phyloP scores from a whole-genome alignment of 169 alveolate species.

The Plasmodium gaboni region DNA sequence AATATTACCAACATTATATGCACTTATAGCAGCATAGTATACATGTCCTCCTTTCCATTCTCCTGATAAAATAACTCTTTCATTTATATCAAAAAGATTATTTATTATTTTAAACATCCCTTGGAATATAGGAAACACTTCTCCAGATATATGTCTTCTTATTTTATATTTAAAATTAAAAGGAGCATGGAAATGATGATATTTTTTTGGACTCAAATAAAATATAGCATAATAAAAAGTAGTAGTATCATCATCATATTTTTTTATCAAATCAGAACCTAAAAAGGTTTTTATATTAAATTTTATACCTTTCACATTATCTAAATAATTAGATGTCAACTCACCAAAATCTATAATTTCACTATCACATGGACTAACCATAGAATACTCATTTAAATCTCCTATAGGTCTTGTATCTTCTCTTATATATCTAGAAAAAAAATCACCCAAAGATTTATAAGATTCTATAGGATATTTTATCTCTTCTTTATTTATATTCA shows the following conservation, averaged over 20 bases:
- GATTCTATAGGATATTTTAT: slow-evolving; percentile 73
- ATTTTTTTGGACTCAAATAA: slow-evolving; percentile 50
- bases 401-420: slow-evolving; percentile 71
- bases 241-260: slow-evolving; percentile 50
- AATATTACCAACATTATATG: slow-evolving; percentile 66
- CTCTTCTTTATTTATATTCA: slow-evolving; percentile 56
- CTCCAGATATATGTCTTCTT: slow-evolving; percentile 74
- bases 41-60: slow-evolving; percentile 70
- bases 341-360: slow-evolving; percentile 63
- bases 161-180: slow-evolving; percentile 53
- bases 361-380: slow-evolving; percentile 68
- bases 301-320: slow-evolving; percentile 44
- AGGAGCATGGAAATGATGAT: slow-evolving; percentile 77
- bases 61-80: slow-evolving; percentile 56
- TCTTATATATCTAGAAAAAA: slow-evolving; percentile 58
- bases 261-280: slow-evolving; percentile 42
- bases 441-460: slow-evolving; percentile 41
- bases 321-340: slow-evolving; percentile 21
- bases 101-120: slow-evolving; percentile 60
- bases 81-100: slow-evolving; percentile 54
- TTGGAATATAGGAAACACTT: slow-evolving; percentile 43
- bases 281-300: slow-evolving; percentile 43
- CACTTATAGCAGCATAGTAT: slow-evolving; percentile 60
- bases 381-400: slow-evolving; percentile 47
- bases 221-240: slow-evolving; percentile 66